phyloP scores from a whole-genome alignment of 768 basidiomycete genomes.

The Polyporus arcularius region DNA sequence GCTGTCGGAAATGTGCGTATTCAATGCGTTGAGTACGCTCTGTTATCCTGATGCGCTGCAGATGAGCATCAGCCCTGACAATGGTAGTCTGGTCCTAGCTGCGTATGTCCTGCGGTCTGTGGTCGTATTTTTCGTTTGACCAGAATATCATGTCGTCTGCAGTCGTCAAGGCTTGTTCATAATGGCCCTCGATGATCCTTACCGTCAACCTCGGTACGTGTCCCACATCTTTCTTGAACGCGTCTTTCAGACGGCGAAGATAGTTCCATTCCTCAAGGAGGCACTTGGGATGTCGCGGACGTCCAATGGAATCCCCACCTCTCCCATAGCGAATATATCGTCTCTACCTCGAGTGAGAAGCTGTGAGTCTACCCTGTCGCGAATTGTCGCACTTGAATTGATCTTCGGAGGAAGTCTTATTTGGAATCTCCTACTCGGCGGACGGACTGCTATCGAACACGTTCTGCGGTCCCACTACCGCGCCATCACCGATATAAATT shows the following conservation, averaged over 20 bases:
- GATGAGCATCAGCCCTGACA: slow-evolving; percentile 92
- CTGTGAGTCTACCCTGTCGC: slow-evolving; percentile 49
- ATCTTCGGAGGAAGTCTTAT: slow-evolving; percentile 57
- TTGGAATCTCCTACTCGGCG: slow-evolving; percentile 84
- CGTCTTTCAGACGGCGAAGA: not conserved
- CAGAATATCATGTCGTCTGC: not conserved
- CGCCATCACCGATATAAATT: slow-evolving; percentile 97
- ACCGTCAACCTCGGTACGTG: slow-evolving; percentile 70
- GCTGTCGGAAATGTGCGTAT: slow-evolving; percentile 78
- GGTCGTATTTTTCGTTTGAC: not conserved
- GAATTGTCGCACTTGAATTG: not conserved
- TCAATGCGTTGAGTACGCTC: slow-evolving; percentile 11
- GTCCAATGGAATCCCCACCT: slow-evolving; percentile 92
- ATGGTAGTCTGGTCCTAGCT: slow-evolving; percentile 87
- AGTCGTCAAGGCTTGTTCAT: slow-evolving; percentile 91
- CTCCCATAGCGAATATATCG: slow-evolving; percentile 74
- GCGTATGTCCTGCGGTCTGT: slow-evolving; percentile 51
- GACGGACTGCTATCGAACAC: slow-evolving; percentile 80
- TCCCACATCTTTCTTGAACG: not conserved
- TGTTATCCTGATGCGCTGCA: slow-evolving; percentile 28
- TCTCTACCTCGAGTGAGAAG: slow-evolving; percentile 88
- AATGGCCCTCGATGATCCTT: slow-evolving; percentile 87
- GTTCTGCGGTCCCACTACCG: slow-evolving; percentile 89
- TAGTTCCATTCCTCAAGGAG: slow-evolving; percentile 89
- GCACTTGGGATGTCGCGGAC: slow-evolving; percentile 94